Percentiles rank a stretch among this genome's conserved stretches.
phyloP scores from a whole-genome alignment of 305 asterid genomes.

The Striga hermonthica region DNA sequence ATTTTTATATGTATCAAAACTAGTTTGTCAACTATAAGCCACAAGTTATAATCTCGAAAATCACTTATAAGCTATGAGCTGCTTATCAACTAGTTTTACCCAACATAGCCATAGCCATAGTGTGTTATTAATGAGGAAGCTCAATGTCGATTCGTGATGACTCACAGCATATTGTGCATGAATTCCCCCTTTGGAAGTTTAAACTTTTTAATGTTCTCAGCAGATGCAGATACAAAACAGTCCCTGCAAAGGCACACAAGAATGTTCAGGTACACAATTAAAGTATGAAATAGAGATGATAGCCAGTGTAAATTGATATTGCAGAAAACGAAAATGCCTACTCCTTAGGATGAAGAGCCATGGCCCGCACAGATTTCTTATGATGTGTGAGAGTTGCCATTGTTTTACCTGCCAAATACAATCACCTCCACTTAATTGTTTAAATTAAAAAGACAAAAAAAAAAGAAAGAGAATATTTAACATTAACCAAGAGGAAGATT shows the following conservation, averaged over 20 bases:
- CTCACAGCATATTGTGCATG: conserved; percentile 98
- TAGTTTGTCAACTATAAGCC: no score
- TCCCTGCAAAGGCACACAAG: conserved; percentile 50
- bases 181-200: conserved; percentile 96
- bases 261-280: no score
- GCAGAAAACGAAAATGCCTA: conserved; percentile 35
- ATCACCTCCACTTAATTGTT: conserved; percentile 19
- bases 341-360: conserved; percentile 91
- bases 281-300: conserved; percentile 3
- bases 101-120: no score
- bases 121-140: no score
- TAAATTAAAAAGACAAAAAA: conserved; percentile 21
- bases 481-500: conserved; percentile 9
- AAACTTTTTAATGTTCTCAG: conserved; percentile 90
- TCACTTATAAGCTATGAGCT: no score
- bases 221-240: conserved; percentile 91
- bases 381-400: conserved; percentile 94
- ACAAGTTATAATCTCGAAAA: no score
- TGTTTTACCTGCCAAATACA: conserved; percentile 62
- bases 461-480: conserved; percentile 24
- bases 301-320: conserved; percentile 6
- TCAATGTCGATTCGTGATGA: conserved; percentile 23
- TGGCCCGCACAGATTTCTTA: conserved; percentile 94
- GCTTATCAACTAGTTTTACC: no score
- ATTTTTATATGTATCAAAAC: no score